Percentiles rank a stretch among this genome's conserved stretches.
Conservation (phyloP, 768 basidiomycete species). For the Strobilomyces dryophilus region DNA sequence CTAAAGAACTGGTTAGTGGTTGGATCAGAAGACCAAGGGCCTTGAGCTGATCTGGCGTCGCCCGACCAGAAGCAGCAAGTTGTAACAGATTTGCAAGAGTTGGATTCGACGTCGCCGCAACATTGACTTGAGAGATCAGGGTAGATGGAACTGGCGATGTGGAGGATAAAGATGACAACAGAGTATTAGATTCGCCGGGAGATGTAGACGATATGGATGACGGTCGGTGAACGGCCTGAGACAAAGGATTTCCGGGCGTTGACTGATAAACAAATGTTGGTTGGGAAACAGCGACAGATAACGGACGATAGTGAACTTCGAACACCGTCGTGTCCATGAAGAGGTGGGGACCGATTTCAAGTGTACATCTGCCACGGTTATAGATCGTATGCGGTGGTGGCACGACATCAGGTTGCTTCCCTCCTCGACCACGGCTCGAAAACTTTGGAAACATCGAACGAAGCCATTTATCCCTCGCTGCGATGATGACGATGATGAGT, state of each 20-base stretch:
- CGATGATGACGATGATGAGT: conserved; percentile 10
- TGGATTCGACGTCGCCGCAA: conserved; percentile 62
- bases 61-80: conserved; percentile 57
- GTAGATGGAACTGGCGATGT: conserved; percentile 50
- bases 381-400: conserved; percentile 67
- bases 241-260: conserved; percentile 17
- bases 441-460: conserved; percentile 64
- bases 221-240: conserved; percentile 30
- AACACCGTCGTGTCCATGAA: conserved; percentile 67
- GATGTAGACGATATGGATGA: conserved; percentile 19
- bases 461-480: conserved; percentile 73
- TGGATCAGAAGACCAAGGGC: conserved; percentile 72
- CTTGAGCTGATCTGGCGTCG: conserved; percentile 61
- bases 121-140: conserved; percentile 60
- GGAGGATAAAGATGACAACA: conserved; percentile 43
- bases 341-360: conserved; percentile 72
- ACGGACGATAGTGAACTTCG: conserved; percentile 64
- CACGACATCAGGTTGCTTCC: conserved; percentile 47
- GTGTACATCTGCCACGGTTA: conserved; percentile 60
- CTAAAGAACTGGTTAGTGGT: conserved; percentile 43
- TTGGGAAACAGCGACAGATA: conserved; percentile 20
- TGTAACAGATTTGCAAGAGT: conserved; percentile 64
- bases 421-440: conserved; percentile 58
- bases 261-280: conserved; percentile 27
- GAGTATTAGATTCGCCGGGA: conserved; percentile 34